These are phyloP conservation scores for Salix purpurea DNA, from an alignment of 345 rosid species.

Conservation along the genomic window DNA sequence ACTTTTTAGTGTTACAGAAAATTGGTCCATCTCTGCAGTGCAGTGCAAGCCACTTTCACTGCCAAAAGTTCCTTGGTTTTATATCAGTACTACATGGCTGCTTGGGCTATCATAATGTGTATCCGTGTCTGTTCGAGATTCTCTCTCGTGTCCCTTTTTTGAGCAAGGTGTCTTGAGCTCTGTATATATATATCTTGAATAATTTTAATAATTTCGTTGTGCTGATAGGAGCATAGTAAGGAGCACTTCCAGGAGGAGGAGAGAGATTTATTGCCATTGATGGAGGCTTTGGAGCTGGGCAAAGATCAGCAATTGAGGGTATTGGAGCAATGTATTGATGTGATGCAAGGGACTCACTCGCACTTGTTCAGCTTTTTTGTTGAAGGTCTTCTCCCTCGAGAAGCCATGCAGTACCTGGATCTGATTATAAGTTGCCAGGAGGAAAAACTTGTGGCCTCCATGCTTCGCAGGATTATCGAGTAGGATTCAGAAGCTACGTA, in stretches of 20 bases:
- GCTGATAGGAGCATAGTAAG: conserved; percentile 42
- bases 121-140: too few relatives aligned
- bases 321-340: conserved; percentile 44
- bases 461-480: conserved; percentile 10
- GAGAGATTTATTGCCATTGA: conserved; percentile 50
- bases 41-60: background rate
- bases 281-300: conserved; percentile 60
- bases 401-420: conserved; percentile 62
- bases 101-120: background rate
- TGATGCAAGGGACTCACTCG: conserved; percentile 61
- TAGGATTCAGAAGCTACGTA: background rate
- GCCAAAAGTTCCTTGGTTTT: background rate
- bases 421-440: conserved; percentile 40
- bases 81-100: background rate
- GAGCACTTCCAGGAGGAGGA: conserved; percentile 67
- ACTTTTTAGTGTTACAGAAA: background rate
- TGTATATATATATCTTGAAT: background rate
- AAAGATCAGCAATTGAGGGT: conserved; percentile 42
- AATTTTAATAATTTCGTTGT: background rate
- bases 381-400: conserved; percentile 53
- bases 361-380: conserved; percentile 43
- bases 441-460: conserved; percentile 14
- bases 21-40: background rate
- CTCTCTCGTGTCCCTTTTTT: background rate
- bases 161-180: background rate